phyloP scores from a whole-genome alignment of 208 protist species.

The Kentomonas sorsogonicus region DNA sequence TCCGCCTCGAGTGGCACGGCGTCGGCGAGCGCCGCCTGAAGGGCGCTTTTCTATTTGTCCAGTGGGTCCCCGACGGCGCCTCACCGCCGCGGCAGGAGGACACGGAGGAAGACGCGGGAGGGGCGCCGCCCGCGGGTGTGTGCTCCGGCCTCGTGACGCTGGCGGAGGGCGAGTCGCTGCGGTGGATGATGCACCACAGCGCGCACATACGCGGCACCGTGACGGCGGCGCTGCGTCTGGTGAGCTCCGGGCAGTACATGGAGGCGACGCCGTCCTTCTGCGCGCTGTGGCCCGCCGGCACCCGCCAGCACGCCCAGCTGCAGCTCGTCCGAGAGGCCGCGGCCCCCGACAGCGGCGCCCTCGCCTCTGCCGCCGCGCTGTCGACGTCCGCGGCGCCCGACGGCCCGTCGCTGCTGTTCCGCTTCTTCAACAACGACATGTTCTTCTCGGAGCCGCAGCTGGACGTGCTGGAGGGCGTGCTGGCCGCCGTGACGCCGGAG shows the following conservation, averaged over 20 bases:
- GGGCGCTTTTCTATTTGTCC: constrained; percentile 83
- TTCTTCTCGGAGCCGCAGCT: constrained; percentile 67
- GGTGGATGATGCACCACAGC: constrained; percentile 80
- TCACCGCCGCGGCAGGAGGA: background rate
- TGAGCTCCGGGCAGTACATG: constrained; percentile 43
- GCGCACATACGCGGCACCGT: constrained; percentile 15
- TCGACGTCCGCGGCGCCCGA: constrained; percentile 13
- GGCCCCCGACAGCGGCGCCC: background rate
- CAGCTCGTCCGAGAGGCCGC: constrained; percentile 12
- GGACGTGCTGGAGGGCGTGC: constrained; percentile 42
- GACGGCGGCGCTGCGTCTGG: constrained; percentile 39
- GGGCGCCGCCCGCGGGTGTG: constrained; percentile 6
- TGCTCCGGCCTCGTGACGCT: constrained; percentile 68
- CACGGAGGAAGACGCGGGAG: background rate
- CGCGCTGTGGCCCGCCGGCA: constrained; percentile 13
- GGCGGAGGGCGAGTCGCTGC: constrained; percentile 87
- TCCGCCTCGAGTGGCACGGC: constrained; percentile 79
- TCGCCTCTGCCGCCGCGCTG: constrained; percentile 2
- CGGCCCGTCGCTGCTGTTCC: constrained; percentile 43
- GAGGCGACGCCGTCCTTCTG: constrained; percentile 37
- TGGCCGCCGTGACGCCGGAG: constrained; percentile 24
- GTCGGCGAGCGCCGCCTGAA: constrained; percentile 86
- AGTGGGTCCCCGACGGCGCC: constrained; percentile 65
- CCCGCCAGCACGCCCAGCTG: constrained; percentile 11
- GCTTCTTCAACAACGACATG: constrained; percentile 87